These are phyloP conservation scores for Poronia punctata DNA, from an alignment of 495 filamentous ascomycete species.

Conservation along the genomic window DNA sequence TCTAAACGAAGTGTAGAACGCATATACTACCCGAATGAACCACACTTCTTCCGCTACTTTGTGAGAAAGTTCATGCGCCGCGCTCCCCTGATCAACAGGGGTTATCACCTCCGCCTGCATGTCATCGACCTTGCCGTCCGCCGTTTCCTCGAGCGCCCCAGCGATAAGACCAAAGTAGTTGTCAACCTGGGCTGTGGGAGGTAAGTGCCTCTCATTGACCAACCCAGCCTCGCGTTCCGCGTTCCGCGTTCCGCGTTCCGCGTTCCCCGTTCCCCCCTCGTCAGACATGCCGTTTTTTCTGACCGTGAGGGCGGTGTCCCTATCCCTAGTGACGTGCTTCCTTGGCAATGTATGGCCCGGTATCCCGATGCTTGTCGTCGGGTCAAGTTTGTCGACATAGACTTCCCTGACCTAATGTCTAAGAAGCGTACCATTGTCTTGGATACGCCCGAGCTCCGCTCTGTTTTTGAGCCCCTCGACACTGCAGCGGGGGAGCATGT, in stretches of 20 bases:
- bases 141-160: constrained; percentile 56
- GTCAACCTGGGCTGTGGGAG: constrained; percentile 89
- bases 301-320: not conserved
- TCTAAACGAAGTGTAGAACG: constrained; percentile 85
- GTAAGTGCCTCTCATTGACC: constrained; percentile 42
- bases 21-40: constrained; percentile 65
- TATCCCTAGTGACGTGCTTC: constrained; percentile 68
- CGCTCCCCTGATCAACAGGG: constrained; percentile 78
- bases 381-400: constrained; percentile 74
- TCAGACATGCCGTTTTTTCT: constrained; percentile 8
- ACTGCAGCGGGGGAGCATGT: constrained; percentile 36
- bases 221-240: constrained; percentile 8
- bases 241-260: not conserved
- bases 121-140: constrained; percentile 67
- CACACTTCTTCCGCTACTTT: constrained; percentile 80
- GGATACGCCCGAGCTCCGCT: constrained; percentile 51
- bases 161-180: constrained; percentile 61
- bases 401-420: constrained; percentile 73
- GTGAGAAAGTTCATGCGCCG: constrained; percentile 75
- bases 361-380: constrained; percentile 48
- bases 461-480: constrained; percentile 39
- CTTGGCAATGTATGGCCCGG: constrained; percentile 70
- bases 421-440: constrained; percentile 64
- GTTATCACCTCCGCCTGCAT: constrained; percentile 80
- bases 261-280: not conserved